Percentiles rank a stretch among this genome's conserved stretches.
These are phyloP conservation scores for Suillus occidentalis DNA, from an alignment of 768 basidiomycete genomes.

Conservation along the genomic window DNA sequence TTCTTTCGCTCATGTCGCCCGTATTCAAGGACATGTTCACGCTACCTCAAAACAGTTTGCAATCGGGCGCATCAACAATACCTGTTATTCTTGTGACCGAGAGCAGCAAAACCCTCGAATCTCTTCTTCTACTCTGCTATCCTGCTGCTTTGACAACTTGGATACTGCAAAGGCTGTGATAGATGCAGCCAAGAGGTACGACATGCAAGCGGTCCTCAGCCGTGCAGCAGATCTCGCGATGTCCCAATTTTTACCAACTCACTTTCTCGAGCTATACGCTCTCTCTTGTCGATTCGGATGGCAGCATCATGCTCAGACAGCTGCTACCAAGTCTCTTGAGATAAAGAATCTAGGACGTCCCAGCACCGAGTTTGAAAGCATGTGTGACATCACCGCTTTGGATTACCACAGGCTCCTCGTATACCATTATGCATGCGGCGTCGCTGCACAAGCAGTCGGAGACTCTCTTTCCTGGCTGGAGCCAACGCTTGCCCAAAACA, in stretches of 20 bases:
- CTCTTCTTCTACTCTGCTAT: conserved; percentile 42
- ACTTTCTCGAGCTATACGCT: conserved; percentile 28
- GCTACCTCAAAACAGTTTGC: conserved; percentile 37
- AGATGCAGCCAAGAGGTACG: conserved; percentile 23
- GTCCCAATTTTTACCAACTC: conserved; percentile 10
- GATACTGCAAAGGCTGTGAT: conserved; percentile 17
- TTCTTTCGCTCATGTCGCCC: conserved; percentile 49
- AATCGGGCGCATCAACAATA: neutral
- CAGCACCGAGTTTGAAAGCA: conserved; percentile 32
- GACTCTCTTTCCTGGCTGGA: neutral
- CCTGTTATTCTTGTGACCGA: conserved; percentile 18
- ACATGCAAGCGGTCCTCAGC: conserved; percentile 23
- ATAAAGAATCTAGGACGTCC: conserved; percentile 5
- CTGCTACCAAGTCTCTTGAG: conserved; percentile 23
- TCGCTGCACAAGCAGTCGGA: neutral
- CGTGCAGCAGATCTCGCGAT: conserved; percentile 15
- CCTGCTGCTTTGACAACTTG: conserved; percentile 23
- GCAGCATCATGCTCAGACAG: conserved; percentile 19
- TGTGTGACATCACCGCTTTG: conserved; percentile 42
- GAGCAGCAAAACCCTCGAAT: conserved; percentile 15
- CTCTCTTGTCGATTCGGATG: conserved; percentile 25
- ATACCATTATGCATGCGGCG: conserved; percentile 42
- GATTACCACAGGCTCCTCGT: conserved; percentile 41
- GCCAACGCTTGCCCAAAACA: no score
- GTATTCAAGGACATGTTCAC: conserved; percentile 51